phyloP scores from a whole-genome alignment of 371 early-diverging fungal genomes.

The Mucor velutinosus region DNA sequence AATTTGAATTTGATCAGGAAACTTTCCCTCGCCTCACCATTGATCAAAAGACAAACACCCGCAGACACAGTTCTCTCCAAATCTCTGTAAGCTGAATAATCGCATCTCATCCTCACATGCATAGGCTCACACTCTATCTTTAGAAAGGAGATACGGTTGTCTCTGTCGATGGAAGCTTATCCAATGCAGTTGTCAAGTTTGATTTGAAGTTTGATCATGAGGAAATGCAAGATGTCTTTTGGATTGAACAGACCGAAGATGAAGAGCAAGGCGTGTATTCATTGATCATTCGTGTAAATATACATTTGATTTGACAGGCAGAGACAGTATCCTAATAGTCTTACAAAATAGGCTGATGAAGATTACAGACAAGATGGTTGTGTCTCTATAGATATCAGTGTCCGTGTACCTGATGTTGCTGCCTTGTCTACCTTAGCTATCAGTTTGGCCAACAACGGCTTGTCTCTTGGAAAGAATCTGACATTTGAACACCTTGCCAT shows the following conservation, averaged over 20 bases:
- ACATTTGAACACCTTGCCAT: conserved; percentile 8
- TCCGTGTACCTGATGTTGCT: conserved; percentile 7
- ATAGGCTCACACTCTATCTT: no score
- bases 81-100: neutral
- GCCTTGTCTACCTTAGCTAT: neutral
- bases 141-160: neutral
- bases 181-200: neutral
- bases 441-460: neutral
- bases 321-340: neutral
- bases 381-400: conserved; percentile 5
- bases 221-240: conserved; percentile 14
- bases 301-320: neutral
- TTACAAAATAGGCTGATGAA: neutral
- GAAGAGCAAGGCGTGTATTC: neutral
- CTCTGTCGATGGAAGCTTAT: neutral
- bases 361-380: neutral
- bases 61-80: neutral
- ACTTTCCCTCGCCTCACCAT: conserved; percentile 1
- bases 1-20: conserved; percentile 8
- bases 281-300: conserved; percentile 1
- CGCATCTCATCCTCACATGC: neutral
- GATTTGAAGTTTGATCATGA: conserved; percentile 7
- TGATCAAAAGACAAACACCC: neutral
- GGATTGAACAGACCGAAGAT: conserved; percentile 7
- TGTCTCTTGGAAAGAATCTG: neutral